Evolutionary conservation across 805 yeast species (phyloP).

Genomic region (Saturnispora gosingensis): DNA sequence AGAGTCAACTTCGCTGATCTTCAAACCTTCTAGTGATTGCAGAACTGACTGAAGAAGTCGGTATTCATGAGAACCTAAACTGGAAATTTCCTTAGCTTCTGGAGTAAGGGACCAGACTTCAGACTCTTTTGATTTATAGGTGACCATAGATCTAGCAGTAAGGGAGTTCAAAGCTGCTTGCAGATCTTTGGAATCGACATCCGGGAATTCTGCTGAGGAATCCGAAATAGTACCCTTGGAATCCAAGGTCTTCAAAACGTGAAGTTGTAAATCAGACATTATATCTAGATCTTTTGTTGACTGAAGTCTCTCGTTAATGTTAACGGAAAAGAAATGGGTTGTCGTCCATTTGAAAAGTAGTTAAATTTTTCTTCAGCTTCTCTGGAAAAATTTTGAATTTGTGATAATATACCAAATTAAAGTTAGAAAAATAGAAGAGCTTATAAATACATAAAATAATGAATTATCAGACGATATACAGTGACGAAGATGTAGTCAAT

Average conservation of each 20-base stretch:
- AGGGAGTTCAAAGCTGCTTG: conserved; percentile 83
- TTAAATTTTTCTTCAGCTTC: neutral
- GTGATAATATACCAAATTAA: neutral
- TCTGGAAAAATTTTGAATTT: neutral
- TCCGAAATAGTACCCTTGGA: conserved; percentile 55
- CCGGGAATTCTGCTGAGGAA: conserved; percentile 60
- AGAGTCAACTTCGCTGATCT: conserved; percentile 63
- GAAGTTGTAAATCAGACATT: conserved; percentile 64
- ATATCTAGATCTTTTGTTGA: neutral
- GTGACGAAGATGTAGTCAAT: neutral
- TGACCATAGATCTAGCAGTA: conserved; percentile 73
- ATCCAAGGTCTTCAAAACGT: conserved; percentile 56
- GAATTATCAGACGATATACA: conserved; percentile 7
- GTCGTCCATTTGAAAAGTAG: neutral
- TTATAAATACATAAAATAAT: neutral
- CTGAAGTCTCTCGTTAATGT: neutral
- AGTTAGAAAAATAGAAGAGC: neutral
- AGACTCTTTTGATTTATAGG: conserved; percentile 60
- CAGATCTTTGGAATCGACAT: conserved; percentile 50
- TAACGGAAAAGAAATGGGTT: neutral
- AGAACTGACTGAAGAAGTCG: conserved; percentile 69
- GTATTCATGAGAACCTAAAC: conserved; percentile 83
- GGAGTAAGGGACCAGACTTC: conserved; percentile 67
- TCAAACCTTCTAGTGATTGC: conserved; percentile 67
- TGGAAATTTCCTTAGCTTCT: conserved; percentile 75